Base-by-base conservation (phyloP, 805 yeast genomes). In the Saturnispora quitensis region DNA sequence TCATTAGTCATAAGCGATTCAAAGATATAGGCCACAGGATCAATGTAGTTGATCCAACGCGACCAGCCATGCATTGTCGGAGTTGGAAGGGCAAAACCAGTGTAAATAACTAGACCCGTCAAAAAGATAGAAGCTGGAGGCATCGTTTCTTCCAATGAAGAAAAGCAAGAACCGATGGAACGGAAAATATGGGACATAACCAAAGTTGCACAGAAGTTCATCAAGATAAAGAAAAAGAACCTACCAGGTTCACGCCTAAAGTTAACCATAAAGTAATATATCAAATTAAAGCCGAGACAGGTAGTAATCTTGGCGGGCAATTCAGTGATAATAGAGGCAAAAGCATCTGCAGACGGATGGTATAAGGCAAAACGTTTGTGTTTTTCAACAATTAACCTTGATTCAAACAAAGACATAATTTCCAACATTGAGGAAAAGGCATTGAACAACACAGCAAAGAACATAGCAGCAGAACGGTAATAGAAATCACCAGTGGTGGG, bases 371-470 rank as follows among this genome's bases (percentile, higher is more conserved):
- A 78, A 13, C 73, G 69, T 57, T 76, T 75, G 58, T 80, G 85
- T 59, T 80, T 80, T 60, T 78, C 83, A 34, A 79, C 78, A 55
- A 80, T 74, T 7, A 77, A 73, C 64, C 83, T 72, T 35, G 80
- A 73, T 58, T 78, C 82, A 60, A 70, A 81, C 27, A 79, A 60
- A 1, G 78, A 59, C 64, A 77, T 69, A 53, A 82, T 73, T 65
- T 82, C 88, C 59, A 80, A 68, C 53, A 81, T 62, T 17, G 83
- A 80, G 17, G 82, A 70, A 59, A 81, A 78, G 13, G 85, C 80
- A 62, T 81, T 81, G 65, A 80, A 81, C 60, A 81, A 69, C 45
- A 78, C 73, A 22, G 84, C 82, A 63, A 82, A 82, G 68, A 85
- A 86, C 73, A 85, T 69, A 45, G 82, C 75, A 42, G 88, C 80